These are phyloP conservation scores for Fusarium anthophilum DNA, from an alignment of 2,329 filamentous ascomycete species.

Conservation along the genomic window DNA sequence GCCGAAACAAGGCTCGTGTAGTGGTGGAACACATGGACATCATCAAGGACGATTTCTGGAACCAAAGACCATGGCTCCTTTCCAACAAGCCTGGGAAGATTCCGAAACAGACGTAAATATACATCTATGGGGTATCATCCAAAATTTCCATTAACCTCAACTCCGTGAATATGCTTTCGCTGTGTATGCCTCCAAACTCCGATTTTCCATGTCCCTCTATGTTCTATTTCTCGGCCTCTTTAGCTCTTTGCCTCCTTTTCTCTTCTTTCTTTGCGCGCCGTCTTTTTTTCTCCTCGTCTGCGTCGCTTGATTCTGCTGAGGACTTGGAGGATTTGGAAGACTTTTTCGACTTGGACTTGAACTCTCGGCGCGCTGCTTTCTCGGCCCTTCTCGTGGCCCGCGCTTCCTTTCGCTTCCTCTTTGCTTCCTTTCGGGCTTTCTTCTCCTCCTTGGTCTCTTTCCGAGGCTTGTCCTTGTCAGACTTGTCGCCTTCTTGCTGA, in stretches of 20 bases:
- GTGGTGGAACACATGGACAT: constrained; percentile 89
- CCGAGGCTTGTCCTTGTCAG: constrained; percentile 24
- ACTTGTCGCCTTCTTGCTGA: constrained; percentile 44
- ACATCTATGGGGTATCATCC: constrained; percentile 46
- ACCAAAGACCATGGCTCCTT: constrained; percentile 83
- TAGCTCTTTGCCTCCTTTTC: constrained; percentile 47
- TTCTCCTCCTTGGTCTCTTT: constrained; percentile 57
- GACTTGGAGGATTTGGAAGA: constrained; percentile 43
- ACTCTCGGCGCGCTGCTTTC: constrained; percentile 37
- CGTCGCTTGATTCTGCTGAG: constrained; percentile 43
- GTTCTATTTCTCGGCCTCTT: constrained; percentile 35
- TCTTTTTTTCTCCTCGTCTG: constrained; percentile 58
- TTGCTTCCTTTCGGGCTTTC: constrained; percentile 49
- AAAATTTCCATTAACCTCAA: constrained; percentile 39
- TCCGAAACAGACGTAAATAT: constrained; percentile 64
- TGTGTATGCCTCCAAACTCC: constrained; percentile 23
- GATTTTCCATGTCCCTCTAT: constrained; percentile 7
- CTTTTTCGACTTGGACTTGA: constrained; percentile 39
- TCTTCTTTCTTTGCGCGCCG: constrained; percentile 55
- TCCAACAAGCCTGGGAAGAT: constrained; percentile 77
- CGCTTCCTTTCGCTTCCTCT: constrained; percentile 43
- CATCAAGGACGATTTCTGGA: constrained; percentile 96
- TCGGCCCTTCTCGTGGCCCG: constrained; percentile 35
- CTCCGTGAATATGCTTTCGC: constrained; percentile 40
- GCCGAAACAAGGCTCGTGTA: constrained; percentile 80